A percentile compares a stretch with the other conserved stretches of the same genome.
phyloP scores from a whole-genome alignment of 345 rosid genomes.

The Citrus hindsii region DNA sequence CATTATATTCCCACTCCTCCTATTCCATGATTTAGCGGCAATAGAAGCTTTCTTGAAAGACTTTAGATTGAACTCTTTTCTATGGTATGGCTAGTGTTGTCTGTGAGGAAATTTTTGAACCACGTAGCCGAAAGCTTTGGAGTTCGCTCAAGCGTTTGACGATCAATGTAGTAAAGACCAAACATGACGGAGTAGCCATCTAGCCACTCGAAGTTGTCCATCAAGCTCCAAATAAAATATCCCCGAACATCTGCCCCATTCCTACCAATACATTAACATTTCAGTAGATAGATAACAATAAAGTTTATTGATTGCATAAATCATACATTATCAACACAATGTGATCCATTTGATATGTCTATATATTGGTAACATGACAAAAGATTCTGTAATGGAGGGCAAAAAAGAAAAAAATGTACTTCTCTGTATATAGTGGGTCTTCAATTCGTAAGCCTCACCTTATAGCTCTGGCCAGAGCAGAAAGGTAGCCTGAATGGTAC shows the following conservation, averaged over 20 bases:
- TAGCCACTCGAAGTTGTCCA: slow-evolving; percentile 42
- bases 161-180: slow-evolving; percentile 32
- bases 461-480: slow-evolving; percentile 34
- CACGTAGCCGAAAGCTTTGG: slow-evolving; percentile 43
- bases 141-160: slow-evolving; percentile 21
- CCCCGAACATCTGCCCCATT: slow-evolving; percentile 45
- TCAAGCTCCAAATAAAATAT: slow-evolving; percentile 40
- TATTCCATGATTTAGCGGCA: too few species aligned
- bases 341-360: not conserved
- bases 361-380: too few species aligned
- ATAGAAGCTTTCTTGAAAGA: not conserved
- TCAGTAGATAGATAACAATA: not conserved
- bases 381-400: too few species aligned
- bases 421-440: not conserved
- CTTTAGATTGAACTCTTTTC: not conserved
- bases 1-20: too few species aligned
- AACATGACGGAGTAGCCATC: slow-evolving; percentile 24
- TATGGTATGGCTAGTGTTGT: not conserved
- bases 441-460: slow-evolving; percentile 15
- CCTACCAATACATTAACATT: slow-evolving; percentile 9
- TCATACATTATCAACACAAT: not conserved
- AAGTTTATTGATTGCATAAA: too few species aligned
- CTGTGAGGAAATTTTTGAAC: slow-evolving; percentile 33
- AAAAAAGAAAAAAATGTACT: too few species aligned
- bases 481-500: slow-evolving; percentile 36